Conservation (phyloP, 345 rosid genomes). For the Syzygium grande region DNA sequence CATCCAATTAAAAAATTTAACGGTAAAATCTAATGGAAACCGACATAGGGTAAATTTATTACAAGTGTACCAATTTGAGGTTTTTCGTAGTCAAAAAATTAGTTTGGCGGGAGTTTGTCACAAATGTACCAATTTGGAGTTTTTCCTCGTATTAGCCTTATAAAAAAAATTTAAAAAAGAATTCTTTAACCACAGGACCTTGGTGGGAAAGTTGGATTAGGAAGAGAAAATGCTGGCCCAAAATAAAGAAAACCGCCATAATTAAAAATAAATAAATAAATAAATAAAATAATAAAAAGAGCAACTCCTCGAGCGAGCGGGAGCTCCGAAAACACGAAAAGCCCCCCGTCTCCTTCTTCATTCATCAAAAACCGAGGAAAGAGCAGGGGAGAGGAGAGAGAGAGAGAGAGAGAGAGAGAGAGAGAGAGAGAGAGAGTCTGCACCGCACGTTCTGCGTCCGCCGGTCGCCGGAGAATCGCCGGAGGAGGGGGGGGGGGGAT, state of each 20-base stretch:
- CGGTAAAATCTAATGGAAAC: too few relatives aligned
- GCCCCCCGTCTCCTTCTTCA: background rate
- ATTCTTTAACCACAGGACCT: background rate
- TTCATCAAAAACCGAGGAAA: background rate
- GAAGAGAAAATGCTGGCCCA: background rate
- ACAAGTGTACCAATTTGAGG: too few relatives aligned
- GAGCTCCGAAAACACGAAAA: background rate
- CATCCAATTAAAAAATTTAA: too few relatives aligned
- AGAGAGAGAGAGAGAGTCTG: background rate
- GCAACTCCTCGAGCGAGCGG: background rate
- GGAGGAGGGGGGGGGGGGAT: conserved; percentile 6
- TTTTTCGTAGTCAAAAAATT: too few relatives aligned
- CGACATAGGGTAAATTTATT: too few relatives aligned
- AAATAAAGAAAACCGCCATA: background rate
- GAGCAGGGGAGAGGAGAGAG: background rate
- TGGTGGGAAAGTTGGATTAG: background rate
- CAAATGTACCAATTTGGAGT: too few relatives aligned
- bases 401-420: too few relatives aligned
- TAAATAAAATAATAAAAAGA: background rate
- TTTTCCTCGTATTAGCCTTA: too few relatives aligned
- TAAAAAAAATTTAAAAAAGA: too few relatives aligned
- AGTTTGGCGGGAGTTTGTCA: too few relatives aligned
- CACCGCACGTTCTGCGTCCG: background rate
- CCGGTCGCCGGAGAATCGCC: background rate
- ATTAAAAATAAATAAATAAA: background rate